Percentiles rank a stretch among this genome's conserved stretches.
phyloP scores from a whole-genome alignment of 1,284 basidiomycete genomes.

The Ganoderma sinense region DNA sequence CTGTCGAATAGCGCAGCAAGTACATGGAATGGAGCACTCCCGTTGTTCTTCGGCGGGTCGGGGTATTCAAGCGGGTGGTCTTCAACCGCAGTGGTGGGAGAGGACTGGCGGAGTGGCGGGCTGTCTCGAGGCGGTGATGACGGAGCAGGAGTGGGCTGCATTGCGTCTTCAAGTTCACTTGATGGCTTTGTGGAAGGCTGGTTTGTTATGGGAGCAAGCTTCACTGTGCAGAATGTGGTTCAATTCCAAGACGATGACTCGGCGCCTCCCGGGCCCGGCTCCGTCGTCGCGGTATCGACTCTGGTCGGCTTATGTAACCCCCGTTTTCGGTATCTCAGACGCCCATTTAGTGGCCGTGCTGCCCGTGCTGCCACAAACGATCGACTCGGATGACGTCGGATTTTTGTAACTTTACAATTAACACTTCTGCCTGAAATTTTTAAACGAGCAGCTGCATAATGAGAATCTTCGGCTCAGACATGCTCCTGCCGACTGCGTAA shows the following conservation, averaged over 20 bases:
- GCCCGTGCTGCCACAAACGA: too few relatives aligned
- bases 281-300: too few relatives aligned
- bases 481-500: conserved; percentile 6
- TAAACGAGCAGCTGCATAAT: too few relatives aligned
- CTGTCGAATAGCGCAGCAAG: conserved; percentile 74
- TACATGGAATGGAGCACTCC: conserved; percentile 72
- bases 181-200: background rate
- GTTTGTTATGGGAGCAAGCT: background rate
- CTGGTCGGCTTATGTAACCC: too few relatives aligned
- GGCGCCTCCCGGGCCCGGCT: too few relatives aligned
- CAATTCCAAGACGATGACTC: conserved; percentile 13
- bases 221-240: conserved; percentile 2
- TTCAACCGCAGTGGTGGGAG: conserved; percentile 28
- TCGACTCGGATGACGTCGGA: too few relatives aligned
- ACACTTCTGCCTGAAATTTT: too few relatives aligned
- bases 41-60: conserved; percentile 65
- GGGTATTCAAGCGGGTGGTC: conserved; percentile 48
- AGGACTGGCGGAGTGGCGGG: conserved; percentile 18
- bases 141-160: conserved; percentile 63
- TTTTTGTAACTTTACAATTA: too few relatives aligned
- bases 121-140: conserved; percentile 37
- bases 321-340: too few relatives aligned
- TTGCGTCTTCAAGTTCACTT: conserved; percentile 22
- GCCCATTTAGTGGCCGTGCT: too few relatives aligned
- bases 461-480: conserved; percentile 7